Evolutionary conservation across 495 filamentous ascomycete genomes (phyloP), one percentile per base, ranked within the genome.

Genomic region (Penicillium turbatum): DNA sequence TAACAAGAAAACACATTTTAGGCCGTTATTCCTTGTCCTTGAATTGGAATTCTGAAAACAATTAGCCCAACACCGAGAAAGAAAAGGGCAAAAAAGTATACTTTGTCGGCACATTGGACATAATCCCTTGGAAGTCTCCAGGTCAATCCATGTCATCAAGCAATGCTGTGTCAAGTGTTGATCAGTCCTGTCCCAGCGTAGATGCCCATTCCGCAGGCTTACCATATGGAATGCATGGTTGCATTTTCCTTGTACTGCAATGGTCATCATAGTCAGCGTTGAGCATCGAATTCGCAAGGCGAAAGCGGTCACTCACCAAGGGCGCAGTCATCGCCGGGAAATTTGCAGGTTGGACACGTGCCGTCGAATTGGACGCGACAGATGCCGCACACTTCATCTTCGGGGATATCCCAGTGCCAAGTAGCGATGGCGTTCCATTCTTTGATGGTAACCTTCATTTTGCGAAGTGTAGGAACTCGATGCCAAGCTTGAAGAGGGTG

Each of bases 81-180:
- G 27, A 31, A 32, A 34, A 30, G 31, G 15, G 32, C 4, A 24
- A 15, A 19, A 52, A 30, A 62, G 67, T 86, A 71, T 79, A 93
- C 90, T 92, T 70, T 97, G 93, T 46, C 93, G 81, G 64, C 93
- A 99, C 95, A 99, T 97, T 13, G 93, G 93, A 70, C 93, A 99
- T 40, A 95, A 83, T 13, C 91, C 93, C 63, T 95, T 92, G 8
- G 91, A 89, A 13, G 88, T 85, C 48, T 97, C 93, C 63, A 95
- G 91, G 60, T 93, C 85, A 53, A 99, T 89, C 93, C 93, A 99
- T 40, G 90, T 90, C 67, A 87, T 79, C 51, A 97, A 89, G 64
- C 93, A 99, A 70, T 99, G 93, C 92, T 96, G 60, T 54, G 29
- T 5, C 24, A 7, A 15, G 35, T 19, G 41, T 10, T 29, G 29